Conservation (phyloP, 805 yeast genomes). For the Saccharomycopsis selenospora region DNA sequence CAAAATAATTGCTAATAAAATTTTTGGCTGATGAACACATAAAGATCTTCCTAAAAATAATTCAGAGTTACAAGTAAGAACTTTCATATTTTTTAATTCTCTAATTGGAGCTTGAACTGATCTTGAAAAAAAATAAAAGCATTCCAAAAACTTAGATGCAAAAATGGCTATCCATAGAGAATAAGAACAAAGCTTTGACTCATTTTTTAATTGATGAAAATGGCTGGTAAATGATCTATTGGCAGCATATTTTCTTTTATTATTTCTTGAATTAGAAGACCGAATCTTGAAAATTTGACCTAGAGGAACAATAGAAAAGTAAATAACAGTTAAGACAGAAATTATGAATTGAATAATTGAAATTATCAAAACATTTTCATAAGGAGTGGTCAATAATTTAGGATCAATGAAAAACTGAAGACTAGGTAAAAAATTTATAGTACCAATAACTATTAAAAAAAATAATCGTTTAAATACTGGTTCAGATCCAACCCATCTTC, state of each 20-base stretch:
- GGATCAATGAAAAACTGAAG: not conserved
- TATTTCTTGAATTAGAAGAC: slow-evolving; percentile 30
- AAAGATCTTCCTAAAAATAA: slow-evolving; percentile 41
- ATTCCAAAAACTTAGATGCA: slow-evolving; percentile 61
- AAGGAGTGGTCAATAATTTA: slow-evolving; percentile 25
- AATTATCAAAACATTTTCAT: slow-evolving; percentile 35
- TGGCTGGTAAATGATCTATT: slow-evolving; percentile 54
- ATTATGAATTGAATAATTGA: slow-evolving; percentile 50
- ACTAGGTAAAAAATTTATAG: slow-evolving; percentile 33
- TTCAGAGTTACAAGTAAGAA: slow-evolving; percentile 58
- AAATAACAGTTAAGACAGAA: slow-evolving; percentile 46
- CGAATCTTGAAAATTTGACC: slow-evolving; percentile 38
- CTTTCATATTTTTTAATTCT: slow-evolving; percentile 51
- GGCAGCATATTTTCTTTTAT: slow-evolving; percentile 41
- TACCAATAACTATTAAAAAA: slow-evolving; percentile 36
- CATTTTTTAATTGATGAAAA: slow-evolving; percentile 45
- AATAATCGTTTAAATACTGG: slow-evolving; percentile 44
- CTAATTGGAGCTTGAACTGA: slow-evolving; percentile 69
- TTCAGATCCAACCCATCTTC: slow-evolving; percentile 67
- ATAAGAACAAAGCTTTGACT: slow-evolving; percentile 53
- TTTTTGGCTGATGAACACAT: slow-evolving; percentile 50
- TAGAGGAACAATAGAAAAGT: slow-evolving; percentile 57
- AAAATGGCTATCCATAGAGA: slow-evolving; percentile 67
- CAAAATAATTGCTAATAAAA: slow-evolving; percentile 47
- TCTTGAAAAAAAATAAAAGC: slow-evolving; percentile 69